Base-by-base conservation (phyloP, 768 basidiomycete genomes). In the Lactarius sanguifluus region DNA sequence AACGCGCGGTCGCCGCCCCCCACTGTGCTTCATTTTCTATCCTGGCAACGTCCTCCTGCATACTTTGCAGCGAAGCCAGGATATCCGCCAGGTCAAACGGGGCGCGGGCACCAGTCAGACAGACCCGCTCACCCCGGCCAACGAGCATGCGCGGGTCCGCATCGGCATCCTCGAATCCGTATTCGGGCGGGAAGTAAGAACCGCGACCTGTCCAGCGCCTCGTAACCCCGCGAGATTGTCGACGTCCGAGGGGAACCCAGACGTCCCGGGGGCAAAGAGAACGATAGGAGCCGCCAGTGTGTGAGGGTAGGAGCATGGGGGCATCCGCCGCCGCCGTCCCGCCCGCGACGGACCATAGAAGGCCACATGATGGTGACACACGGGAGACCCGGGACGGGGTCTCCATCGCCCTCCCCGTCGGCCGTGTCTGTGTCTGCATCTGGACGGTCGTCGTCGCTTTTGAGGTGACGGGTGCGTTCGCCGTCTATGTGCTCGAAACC, bases 301-400 rank as follows among this genome's bases (percentile, higher is more conserved):
- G 72, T 66, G 67, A 71, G 9, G 74, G 74, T 1, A 64, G 59
- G 13, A 74, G 71, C 61, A 56, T 25, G n/a, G n/a, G n/a, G n/a
- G n/a, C n/a, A n/a, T n/a, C 69, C 64, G 38, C 71, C 72, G 23
- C 70, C 64, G 32, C 62, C 50, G 54, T 71, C 55, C n/a, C 72
- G 72, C 38, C 73, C 75, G 25, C 82, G 25, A 23, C 23, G 78
- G 56, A 83, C 76, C 84, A 94, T 87, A 0, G 88, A 89, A 4
- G 92, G 88, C 92, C 92, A 94, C 88, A 94, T 92, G 71, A 94
- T 86, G 0, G 90, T 71, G 9, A 92, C 85, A 28, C 92, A 85
- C 36, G 85, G 83, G 40, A 92, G 81, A 15, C 83, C 83, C 20
- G 73, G 75, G 18, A 76, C 67, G 9, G 65, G 72, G 20, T 65